These are phyloP conservation scores for Pseudogymnoascus sp. DNA, from an alignment of 2,329 filamentous ascomycete species.

Conservation along the genomic window DNA sequence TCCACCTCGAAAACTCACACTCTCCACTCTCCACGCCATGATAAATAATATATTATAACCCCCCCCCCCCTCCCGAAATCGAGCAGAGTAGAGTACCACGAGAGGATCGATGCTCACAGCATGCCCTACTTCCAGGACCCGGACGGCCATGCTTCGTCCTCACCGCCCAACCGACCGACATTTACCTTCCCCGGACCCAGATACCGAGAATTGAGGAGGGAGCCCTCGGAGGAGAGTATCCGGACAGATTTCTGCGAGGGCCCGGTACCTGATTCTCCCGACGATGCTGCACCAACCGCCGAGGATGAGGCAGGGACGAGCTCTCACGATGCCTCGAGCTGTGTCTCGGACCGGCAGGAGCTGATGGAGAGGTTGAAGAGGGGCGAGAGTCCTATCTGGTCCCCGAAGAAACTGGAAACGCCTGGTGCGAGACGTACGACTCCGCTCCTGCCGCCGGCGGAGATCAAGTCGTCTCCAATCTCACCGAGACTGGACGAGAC, in stretches of 20 bases:
- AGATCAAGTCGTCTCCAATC: constrained; percentile 20
- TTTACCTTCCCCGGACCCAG: constrained; percentile 22
- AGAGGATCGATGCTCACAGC: constrained; percentile 16
- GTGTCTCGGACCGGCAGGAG: constrained; percentile 57
- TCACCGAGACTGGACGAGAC: constrained; percentile 30
- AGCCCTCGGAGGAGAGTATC: constrained; percentile 51
- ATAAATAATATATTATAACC: background rate
- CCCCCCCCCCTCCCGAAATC: background rate
- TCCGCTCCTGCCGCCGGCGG: constrained; percentile 28
- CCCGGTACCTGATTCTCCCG: constrained; percentile 31
- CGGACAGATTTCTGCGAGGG: constrained; percentile 53
- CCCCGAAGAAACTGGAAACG: constrained; percentile 51
- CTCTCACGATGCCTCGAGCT: constrained; percentile 19
- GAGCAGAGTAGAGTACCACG: background rate
- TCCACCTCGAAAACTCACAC: background rate
- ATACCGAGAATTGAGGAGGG: constrained; percentile 25
- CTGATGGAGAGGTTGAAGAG: constrained; percentile 79
- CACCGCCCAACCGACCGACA: constrained; percentile 16
- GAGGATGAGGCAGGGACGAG: constrained; percentile 14
- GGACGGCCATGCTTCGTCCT: constrained; percentile 29
- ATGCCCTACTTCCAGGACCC: constrained; percentile 54
- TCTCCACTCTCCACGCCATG: background rate
- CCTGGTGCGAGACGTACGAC: constrained; percentile 15
- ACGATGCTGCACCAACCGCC: constrained; percentile 28
- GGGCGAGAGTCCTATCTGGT: constrained; percentile 67